A percentile compares a stretch with the other conserved stretches of the same genome.
Evolutionary conservation across 257 asterid species (phyloP).

Genomic region (Hygrophila difformis): DNA sequence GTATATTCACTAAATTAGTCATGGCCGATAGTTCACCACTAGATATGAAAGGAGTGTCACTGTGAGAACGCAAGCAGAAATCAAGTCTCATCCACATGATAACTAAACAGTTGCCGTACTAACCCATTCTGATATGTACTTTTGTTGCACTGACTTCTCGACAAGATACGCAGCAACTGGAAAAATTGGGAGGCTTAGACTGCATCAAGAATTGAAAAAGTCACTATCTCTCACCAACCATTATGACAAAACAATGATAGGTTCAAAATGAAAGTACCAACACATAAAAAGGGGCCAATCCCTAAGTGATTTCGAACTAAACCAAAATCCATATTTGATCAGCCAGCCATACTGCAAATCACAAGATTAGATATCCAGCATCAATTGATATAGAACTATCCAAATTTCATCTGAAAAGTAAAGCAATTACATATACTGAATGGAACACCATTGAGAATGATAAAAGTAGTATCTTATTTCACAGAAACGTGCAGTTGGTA

Average conservation of each 20-base stretch:
- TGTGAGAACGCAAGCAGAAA: slow-evolving; percentile 5
- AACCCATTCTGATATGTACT: slow-evolving; percentile 56
- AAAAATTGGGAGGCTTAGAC: slow-evolving; percentile 75
- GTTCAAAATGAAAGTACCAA: slow-evolving; percentile 47
- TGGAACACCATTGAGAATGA: neutral
- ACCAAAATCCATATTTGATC: slow-evolving; percentile 81
- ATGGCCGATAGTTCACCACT: slow-evolving; percentile 2
- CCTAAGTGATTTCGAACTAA: slow-evolving; percentile 70
- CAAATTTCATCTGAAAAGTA: neutral
- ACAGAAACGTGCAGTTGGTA: too few species aligned
- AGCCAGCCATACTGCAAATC: slow-evolving; percentile 89
- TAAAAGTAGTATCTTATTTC: too few species aligned
- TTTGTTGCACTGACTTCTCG: slow-evolving; percentile 57
- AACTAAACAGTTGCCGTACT: slow-evolving; percentile 26
- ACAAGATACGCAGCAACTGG: slow-evolving; percentile 79
- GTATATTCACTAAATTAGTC: too few species aligned
- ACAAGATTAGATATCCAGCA: slow-evolving; percentile 13
- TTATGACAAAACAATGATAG: neutral
- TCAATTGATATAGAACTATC: slow-evolving; percentile 3
- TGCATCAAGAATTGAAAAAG: slow-evolving; percentile 27
- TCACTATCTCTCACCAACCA: slow-evolving; percentile 3
- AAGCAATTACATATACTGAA: neutral
- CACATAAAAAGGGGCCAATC: slow-evolving; percentile 98
- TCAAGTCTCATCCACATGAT: slow-evolving; percentile 2
- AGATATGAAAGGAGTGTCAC: neutral